Conservation (phyloP, 371 early-diverging fungal species). For the Mucor circinelloides region DNA sequence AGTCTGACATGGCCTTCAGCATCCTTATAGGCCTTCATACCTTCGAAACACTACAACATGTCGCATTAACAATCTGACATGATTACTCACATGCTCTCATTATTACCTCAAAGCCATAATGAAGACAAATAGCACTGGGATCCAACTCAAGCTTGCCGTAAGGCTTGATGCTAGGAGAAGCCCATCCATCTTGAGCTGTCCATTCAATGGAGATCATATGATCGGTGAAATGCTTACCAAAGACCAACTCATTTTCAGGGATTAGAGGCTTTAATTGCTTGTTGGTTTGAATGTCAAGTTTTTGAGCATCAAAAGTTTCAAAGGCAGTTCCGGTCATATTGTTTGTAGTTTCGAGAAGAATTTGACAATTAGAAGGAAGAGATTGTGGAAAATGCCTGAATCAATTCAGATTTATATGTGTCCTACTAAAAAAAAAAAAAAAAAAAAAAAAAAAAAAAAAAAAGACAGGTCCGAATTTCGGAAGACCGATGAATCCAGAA, state of each 20-base stretch:
- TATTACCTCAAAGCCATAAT: conserved; percentile 76
- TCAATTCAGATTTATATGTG: background rate
- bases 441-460: background rate
- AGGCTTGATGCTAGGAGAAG: conserved; percentile 67
- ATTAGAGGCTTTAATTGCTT: conserved; percentile 21
- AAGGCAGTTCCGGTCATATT: conserved; percentile 4
- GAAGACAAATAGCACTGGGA: conserved; percentile 83
- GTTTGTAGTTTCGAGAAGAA: background rate
- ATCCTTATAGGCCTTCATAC: conserved; percentile 90
- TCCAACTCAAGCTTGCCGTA: conserved; percentile 78
- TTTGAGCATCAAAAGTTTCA: conserved; percentile 1
- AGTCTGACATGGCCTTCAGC: conserved; percentile 76
- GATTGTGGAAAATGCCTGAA: background rate
- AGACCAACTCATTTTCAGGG: conserved; percentile 68
- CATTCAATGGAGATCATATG: conserved; percentile 88
- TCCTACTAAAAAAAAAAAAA: background rate
- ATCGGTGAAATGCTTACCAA: conserved; percentile 88
- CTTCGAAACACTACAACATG: conserved; percentile 79
- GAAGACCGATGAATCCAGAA: background rate
- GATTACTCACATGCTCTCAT: no score
- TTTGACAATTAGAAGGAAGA: background rate
- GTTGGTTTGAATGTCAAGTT: conserved; percentile 4
- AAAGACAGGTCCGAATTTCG: background rate
- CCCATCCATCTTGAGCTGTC: conserved; percentile 73
- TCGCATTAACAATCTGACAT: background rate